phyloP scores from a whole-genome alignment of 2,329 filamentous ascomycete species.

The Fonsecaea monophora region DNA sequence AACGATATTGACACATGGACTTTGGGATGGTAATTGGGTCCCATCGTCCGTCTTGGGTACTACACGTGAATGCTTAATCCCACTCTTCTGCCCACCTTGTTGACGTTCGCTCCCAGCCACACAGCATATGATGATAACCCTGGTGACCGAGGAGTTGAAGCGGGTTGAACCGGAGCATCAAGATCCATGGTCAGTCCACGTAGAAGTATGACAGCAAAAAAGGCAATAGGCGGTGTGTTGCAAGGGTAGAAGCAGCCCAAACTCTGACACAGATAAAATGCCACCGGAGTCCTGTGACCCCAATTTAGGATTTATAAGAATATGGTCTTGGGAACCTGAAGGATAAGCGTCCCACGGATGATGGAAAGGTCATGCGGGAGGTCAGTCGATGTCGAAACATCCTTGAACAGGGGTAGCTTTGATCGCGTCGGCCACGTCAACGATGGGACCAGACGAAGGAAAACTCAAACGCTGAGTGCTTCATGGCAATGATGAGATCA shows the following conservation, averaged over 20 bases:
- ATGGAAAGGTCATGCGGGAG: slow-evolving; percentile 10
- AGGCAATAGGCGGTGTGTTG: slow-evolving; percentile 29
- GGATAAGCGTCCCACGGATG: slow-evolving; percentile 15
- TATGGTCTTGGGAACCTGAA: slow-evolving; percentile 8
- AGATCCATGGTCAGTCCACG: neutral
- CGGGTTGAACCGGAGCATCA: neutral
- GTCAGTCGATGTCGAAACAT: slow-evolving; percentile 8
- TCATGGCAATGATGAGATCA: slow-evolving; percentile 29
- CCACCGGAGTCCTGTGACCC: slow-evolving; percentile 25
- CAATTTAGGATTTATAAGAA: neutral
- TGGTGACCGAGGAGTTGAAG: neutral
- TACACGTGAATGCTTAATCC: neutral
- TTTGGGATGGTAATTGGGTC: neutral
- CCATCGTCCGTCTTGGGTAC: neutral
- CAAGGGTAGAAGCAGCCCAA: slow-evolving; percentile 6
- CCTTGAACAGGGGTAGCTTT: slow-evolving; percentile 2
- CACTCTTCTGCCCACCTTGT: neutral
- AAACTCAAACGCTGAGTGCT: neutral
- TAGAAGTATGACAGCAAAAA: neutral
- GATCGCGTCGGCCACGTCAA: slow-evolving; percentile 30
- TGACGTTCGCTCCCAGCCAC: neutral
- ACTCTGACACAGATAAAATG: neutral
- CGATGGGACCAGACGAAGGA: slow-evolving; percentile 9
- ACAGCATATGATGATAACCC: neutral
- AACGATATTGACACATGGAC: neutral